Conservation (phyloP, 2,329 filamentous ascomycete genomes). For the Teratosphaeria pseudoeucalypti region DNA sequence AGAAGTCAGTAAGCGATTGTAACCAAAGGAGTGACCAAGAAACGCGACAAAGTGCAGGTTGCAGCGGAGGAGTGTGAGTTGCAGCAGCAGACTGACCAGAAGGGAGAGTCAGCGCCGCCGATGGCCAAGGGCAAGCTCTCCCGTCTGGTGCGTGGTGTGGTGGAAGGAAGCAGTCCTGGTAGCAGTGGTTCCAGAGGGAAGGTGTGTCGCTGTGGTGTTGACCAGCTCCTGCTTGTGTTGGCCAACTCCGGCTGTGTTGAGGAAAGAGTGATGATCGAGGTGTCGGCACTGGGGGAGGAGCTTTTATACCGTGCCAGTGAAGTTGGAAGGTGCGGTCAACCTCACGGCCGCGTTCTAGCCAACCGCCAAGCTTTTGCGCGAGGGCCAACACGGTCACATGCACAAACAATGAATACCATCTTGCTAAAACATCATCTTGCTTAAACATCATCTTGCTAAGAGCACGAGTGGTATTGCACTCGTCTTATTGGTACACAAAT, state of each 20-base stretch:
- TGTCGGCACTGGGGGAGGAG: background rate
- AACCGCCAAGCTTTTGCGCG: background rate
- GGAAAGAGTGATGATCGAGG: conserved; percentile 2
- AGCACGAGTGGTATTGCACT: background rate
- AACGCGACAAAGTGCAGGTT: conserved; percentile 8
- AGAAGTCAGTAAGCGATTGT: conserved; percentile 1
- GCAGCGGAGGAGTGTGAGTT: conserved; percentile 4
- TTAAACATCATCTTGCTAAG: background rate
- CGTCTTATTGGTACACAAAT: background rate
- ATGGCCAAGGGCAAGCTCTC: conserved; percentile 1
- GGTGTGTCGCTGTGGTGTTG: background rate
- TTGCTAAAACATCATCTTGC: background rate
- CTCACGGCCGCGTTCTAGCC: background rate
- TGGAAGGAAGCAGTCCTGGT: background rate
- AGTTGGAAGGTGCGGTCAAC: background rate
- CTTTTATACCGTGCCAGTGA: background rate
- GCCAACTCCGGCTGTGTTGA: background rate
- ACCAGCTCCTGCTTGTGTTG: background rate
- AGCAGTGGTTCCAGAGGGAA: conserved; percentile 1
- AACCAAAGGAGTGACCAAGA: conserved; percentile 18
- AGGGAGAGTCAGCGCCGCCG: conserved; percentile 4
- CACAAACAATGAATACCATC: background rate
- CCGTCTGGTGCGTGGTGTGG: background rate
- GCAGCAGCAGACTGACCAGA: background rate
- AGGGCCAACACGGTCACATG: background rate